Base-by-base conservation (phyloP, 192 early-diverging fungal genomes). In the Polychytrium aggregatum region DNA sequence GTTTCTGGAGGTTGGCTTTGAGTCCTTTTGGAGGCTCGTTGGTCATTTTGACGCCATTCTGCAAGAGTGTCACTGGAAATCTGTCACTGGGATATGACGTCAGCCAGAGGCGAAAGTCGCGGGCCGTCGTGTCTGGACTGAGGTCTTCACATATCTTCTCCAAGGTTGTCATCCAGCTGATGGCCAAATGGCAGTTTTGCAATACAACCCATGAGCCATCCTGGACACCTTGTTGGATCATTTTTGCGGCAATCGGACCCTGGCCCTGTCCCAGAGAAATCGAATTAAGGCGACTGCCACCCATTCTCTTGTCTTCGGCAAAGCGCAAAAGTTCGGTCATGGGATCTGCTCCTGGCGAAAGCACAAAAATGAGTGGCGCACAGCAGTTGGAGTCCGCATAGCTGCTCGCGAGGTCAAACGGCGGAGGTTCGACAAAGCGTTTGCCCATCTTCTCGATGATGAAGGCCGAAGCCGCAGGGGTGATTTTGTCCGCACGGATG, bases 1-100 rank as follows among this genome's bases (percentile, higher is more conserved):
- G 63, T 41, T 78, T 72, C 36, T 46, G 50, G 13, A 78, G 43
- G 48, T 78, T 78, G 10, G 72, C 70, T 16, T 59, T 68, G 26
- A 78, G 50, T 25, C 72, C 72, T 14, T 68, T 64, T 6, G 73
- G 73, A 7, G 72, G 72, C 48, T 78, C 73, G 51, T 79, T 77
- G 3, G 76, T 78, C 70, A 79, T 79, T 55, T 79, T 79, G 3
- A 77, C 76, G 17, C 76, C 76, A 47, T 79, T 79, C 48, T 79
- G 74, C 30, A 77, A 49, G 36, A 78, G 52, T 13, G 70, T 61
- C 16, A 78, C 76, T 0, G 76, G 76, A 40, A 78, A 78, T 48
- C 68, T 77, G 37, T 78, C 76, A 24, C 60, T 67, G 1, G 76
- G 76, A 52, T 78, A 78, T 7, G 64, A 64, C 18, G 76, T 78